A percentile compares a stretch with the other conserved stretches of the same genome.
Evolutionary conservation across 345 rosid species (phyloP).

Genomic region (Pistacia atlantica): DNA sequence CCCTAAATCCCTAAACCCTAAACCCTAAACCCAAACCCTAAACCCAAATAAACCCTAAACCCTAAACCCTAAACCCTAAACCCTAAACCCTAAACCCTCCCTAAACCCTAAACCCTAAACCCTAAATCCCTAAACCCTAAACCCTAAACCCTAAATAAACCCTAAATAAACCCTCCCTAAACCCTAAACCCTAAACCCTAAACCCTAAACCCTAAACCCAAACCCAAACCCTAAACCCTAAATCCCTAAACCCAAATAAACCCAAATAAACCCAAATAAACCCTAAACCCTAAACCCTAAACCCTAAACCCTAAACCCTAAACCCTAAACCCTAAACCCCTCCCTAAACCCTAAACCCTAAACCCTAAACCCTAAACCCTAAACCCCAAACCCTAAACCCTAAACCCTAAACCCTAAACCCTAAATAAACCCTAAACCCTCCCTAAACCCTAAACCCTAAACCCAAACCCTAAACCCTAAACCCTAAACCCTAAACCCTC

Average conservation of each 20-base stretch:
- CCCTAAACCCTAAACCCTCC: slow-evolving; percentile 28
- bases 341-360: too few relatives aligned
- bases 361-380: too few relatives aligned
- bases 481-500: neutral
- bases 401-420: too few relatives aligned
- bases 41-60: slow-evolving; percentile 25
- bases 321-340: neutral
- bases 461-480: neutral
- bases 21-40: slow-evolving; percentile 19
- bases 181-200: too few relatives aligned
- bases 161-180: too few relatives aligned
- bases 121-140: slow-evolving; percentile 33
- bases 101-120: slow-evolving; percentile 28
- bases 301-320: too few relatives aligned
- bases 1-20: slow-evolving; percentile 22
- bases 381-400: neutral
- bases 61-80: slow-evolving; percentile 21
- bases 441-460: slow-evolving; percentile 2
- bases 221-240: slow-evolving; percentile 9
- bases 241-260: too few relatives aligned
- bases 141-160: slow-evolving; percentile 32
- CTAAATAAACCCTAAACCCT: slow-evolving; percentile 12
- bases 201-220: slow-evolving; percentile 5
- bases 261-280: too few relatives aligned
- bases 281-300: too few relatives aligned